Evolutionary conservation across 2,329 filamentous ascomycete species (phyloP).

Genomic region (Mariannaea sp.): DNA sequence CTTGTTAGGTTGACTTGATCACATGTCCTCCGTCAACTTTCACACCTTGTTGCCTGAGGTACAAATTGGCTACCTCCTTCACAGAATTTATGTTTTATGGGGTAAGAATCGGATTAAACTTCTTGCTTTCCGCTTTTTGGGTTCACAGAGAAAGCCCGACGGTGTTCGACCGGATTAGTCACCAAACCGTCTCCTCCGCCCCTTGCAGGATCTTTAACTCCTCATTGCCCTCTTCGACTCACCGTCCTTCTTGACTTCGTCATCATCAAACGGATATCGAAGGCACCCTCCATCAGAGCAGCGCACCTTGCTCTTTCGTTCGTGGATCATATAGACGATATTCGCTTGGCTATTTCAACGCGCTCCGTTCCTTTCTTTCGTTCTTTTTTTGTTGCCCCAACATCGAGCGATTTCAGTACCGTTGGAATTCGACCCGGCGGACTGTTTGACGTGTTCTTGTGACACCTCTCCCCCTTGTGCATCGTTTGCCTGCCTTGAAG

Average conservation of each 20-base stretch:
- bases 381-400: slow-evolving; percentile 1
- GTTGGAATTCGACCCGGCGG: neutral
- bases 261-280: slow-evolving; percentile 28
- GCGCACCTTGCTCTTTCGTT: neutral
- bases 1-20: neutral
- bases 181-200: slow-evolving; percentile 20
- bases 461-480: slow-evolving; percentile 13
- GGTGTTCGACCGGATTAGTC: slow-evolving; percentile 23
- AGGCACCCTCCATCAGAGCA: slow-evolving; percentile 18
- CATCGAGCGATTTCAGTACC: slow-evolving; percentile 14
- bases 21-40: neutral
- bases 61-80: neutral
- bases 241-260: slow-evolving; percentile 22
- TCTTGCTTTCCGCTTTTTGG: too few relatives aligned
- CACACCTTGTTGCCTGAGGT: too few relatives aligned
- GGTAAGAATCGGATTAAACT: too few relatives aligned
- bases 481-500: slow-evolving; percentile 32
- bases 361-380: neutral
- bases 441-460: slow-evolving; percentile 12
- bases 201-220: slow-evolving; percentile 30
- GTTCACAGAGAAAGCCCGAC: neutral
- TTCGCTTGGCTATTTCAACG: neutral
- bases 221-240: slow-evolving; percentile 20
- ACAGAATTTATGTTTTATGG: too few relatives aligned
- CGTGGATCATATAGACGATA: neutral